These are phyloP conservation scores for Cladosporium sp. DNA, from an alignment of 2,329 filamentous ascomycete genomes.

Conservation along the genomic window DNA sequence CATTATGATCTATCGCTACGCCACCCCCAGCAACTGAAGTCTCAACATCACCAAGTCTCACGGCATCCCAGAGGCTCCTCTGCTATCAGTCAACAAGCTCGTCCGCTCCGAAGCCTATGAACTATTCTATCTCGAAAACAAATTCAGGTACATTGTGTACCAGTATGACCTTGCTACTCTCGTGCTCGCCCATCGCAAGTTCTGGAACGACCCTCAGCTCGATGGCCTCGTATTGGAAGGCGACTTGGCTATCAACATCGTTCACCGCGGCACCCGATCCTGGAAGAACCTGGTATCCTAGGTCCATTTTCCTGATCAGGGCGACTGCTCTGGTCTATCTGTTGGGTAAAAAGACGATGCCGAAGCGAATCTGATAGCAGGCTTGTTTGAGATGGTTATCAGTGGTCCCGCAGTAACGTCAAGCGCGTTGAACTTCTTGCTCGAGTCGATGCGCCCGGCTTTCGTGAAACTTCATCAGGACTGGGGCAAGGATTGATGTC, in stretches of 20 bases:
- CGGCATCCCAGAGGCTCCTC: neutral
- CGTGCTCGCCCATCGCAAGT: neutral
- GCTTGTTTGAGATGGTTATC: neutral
- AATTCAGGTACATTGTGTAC: neutral
- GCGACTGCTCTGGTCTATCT: neutral
- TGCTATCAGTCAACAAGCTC: neutral
- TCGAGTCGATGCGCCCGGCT: neutral
- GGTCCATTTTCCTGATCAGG: neutral
- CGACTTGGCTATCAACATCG: neutral
- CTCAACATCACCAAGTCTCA: neutral
- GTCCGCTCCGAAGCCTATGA: neutral
- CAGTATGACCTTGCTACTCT: neutral
- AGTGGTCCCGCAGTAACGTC: neutral
- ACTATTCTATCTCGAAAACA: neutral
- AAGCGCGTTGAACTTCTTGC: neutral
- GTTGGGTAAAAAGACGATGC: neutral
- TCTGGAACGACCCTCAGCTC: too few relatives aligned
- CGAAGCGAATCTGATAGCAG: neutral
- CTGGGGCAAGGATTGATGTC: neutral
- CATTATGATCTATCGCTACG: neutral
- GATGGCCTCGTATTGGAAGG: too few relatives aligned
- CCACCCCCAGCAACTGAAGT: neutral
- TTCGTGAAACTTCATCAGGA: neutral
- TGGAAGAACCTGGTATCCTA: neutral
- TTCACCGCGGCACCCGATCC: neutral